Base-by-base conservation (phyloP, 768 basidiomycete species). In the Rhodotorula graminis region DNA sequence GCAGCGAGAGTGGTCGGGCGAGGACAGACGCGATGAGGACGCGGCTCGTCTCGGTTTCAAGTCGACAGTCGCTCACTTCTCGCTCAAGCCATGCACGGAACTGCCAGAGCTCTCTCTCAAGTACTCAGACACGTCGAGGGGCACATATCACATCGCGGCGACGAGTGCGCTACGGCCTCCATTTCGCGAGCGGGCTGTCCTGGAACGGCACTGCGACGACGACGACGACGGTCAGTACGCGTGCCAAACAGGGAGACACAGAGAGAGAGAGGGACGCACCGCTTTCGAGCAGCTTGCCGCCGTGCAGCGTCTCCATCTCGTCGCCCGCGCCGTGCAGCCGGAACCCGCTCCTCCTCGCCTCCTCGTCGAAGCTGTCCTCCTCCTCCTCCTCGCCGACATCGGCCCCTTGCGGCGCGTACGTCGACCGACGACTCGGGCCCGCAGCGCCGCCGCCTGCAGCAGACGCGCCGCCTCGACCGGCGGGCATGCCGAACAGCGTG, bases 261-360 rank as follows among this genome's bases (percentile, higher is more conserved):
- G 25, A 46, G 62, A 56, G 12, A 3, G 68, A 57, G 14, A 52
- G 6, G 37, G 44, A 61, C 60, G 60, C 31, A 72, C 71, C 71
- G 11, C 63, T 73, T 23, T 69, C 50, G 37, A 78, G 61, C 31
- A 78, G 55, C 42, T 72, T 65, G 0, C 77, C 77, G 5, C 77
- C 77, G 50, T 78, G 76, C 4, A 78, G 68, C 40, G 77, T 78
- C 27, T 69, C 71, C 75, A 75, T 69, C 31, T 75, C 74, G 61
- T 75, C 74, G 61, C 65, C 65, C 59, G 66, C 12, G 3, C 73
- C 70, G 44, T 69, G 68, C 47, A 77, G 61, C 52, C 62, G 53
- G 64, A 73, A 76, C 56, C 67, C 74, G 25, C 57, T 64, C 37
- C 47, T 27, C 29, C 65, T 44, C 55, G 42, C 61, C 53, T 64